Base-by-base conservation (phyloP, 371 early-diverging fungal species). In the Haplosporangium sp. region DNA sequence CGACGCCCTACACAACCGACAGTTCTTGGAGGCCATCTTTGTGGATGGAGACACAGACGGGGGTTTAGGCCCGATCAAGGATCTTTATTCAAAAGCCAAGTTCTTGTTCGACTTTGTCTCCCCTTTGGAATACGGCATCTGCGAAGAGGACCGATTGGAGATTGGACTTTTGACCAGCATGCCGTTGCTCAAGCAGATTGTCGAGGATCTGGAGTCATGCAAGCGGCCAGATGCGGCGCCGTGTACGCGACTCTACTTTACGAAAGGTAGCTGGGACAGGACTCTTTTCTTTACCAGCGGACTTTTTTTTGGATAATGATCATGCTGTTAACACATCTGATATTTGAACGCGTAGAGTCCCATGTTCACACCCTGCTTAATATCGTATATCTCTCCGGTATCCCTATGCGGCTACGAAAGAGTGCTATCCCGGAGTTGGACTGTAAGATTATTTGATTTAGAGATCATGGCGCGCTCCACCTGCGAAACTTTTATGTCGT, bases 91-190 rank as follows among this genome's bases (percentile, higher is more conserved):
- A 45, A 87, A 89, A 53, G 91, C 96, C 48, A 94, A 94, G 67
- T 81, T 86, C 40, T 84, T 98, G 74, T 97, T 97, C 86, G 96
- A 97, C 81, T 93, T 95, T 76, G 91, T 98, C 42, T 93, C 95
- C 2, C 96, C 96, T 5, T 88, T 92, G 62, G 99, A 98, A 73
- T 98, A 94, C 77, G 99, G 99, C 20, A 92, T 96, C 54, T 88
- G 84, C 45, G 86, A 90, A 29, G 81, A 77, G 16, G 97, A 98
- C 73, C 96, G 95, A 76, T 84, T 89, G n/a, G 89, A 92, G 57
- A 98, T 98, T 69, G 97, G 97, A 29, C 84, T 93, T 43, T 82
- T 93, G 59, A 95, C 92, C 38, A 90, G 94, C n/a, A 77, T 89
- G 38, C 89, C 90, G 0, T 81, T 98, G 48, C 81, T 98, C 37